Percentiles rank a stretch among this genome's conserved stretches.
Conservation (phyloP, 768 basidiomycete species). For the Termitomyces sp. region DNA sequence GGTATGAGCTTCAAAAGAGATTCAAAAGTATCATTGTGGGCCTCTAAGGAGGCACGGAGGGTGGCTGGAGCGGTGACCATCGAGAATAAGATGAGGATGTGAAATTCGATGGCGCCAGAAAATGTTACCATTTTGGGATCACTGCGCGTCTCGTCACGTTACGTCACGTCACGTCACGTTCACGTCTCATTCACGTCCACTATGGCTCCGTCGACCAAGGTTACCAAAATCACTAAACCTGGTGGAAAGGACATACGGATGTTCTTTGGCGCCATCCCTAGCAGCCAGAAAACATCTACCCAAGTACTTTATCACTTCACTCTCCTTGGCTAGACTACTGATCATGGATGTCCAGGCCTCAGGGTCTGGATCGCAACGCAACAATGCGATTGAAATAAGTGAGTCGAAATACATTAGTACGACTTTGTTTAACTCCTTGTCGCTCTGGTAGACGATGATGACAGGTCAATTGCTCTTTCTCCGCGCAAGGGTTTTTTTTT, state of each 20-base stretch:
- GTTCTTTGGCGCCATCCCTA: constrained; percentile 26
- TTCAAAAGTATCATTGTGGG: constrained; percentile 85
- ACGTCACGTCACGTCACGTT: neutral
- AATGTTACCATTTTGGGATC: neutral
- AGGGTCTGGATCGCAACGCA: constrained; percentile 11
- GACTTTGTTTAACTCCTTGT: neutral
- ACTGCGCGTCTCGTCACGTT: constrained; percentile 2
- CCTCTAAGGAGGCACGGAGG: constrained; percentile 63
- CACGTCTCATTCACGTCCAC: neutral
- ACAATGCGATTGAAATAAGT: constrained; percentile 25
- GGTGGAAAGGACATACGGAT: constrained; percentile 31
- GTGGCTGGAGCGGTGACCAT: constrained; percentile 46
- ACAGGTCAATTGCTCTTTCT: neutral
- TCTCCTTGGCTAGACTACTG: neutral
- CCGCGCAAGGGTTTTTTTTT: neutral
- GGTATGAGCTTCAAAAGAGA: constrained; percentile 81
- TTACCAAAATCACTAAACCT: constrained; percentile 19
- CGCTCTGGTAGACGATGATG: neutral
- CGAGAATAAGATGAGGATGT: neutral
- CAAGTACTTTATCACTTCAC: neutral
- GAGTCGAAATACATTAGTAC: neutral
- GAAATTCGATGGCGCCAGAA: neutral
- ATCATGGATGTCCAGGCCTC: constrained; percentile 4
- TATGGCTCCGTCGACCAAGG: constrained; percentile 18
- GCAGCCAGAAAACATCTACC: constrained; percentile 6